Conservation (phyloP, 768 basidiomycete species). For the Hydnomerulius pinastri region DNA sequence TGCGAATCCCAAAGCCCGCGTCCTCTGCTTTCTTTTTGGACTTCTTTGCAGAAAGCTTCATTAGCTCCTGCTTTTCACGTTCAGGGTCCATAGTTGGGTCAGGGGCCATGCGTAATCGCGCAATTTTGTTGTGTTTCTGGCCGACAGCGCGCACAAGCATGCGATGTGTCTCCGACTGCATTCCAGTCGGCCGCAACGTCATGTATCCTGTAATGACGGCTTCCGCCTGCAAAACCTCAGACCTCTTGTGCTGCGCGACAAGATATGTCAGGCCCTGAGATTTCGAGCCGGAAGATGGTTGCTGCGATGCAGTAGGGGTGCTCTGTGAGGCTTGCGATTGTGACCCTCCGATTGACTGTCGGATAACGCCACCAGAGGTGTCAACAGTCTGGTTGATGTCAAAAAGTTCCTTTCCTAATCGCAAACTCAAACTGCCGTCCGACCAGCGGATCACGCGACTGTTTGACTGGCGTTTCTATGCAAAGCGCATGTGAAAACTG, state of each 20-base stretch:
- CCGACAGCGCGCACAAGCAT: constrained; percentile 86
- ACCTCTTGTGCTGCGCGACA: constrained; percentile 85
- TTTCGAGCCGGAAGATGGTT: constrained; percentile 38
- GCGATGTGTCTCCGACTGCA: constrained; percentile 88
- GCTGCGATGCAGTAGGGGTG: constrained; percentile 40
- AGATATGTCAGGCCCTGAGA: constrained; percentile 85
- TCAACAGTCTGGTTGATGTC: constrained; percentile 84
- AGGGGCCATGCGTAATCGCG: constrained; percentile 77
- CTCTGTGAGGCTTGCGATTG: constrained; percentile 44
- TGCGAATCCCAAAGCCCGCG: constrained; percentile 48
- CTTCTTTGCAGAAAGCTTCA: constrained; percentile 65
- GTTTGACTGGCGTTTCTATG: constrained; percentile 88
- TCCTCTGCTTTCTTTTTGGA: constrained; percentile 58
- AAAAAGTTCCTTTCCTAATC: constrained; percentile 91
- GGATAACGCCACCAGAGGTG: constrained; percentile 65
- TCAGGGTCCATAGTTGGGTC: constrained; percentile 78
- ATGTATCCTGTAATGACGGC: constrained; percentile 82
- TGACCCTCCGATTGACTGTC: constrained; percentile 55
- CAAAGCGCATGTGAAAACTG: constrained; percentile 2
- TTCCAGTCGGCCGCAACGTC: constrained; percentile 82
- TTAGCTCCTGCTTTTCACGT: constrained; percentile 66
- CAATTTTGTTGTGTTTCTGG: constrained; percentile 81
- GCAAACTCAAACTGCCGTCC: constrained; percentile 88
- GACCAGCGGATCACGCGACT: constrained; percentile 93
- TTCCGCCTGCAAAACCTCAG: constrained; percentile 85